phyloP scores from a whole-genome alignment of 2,329 filamentous ascomycete genomes.

The Allantophomopsis cytisporea region DNA sequence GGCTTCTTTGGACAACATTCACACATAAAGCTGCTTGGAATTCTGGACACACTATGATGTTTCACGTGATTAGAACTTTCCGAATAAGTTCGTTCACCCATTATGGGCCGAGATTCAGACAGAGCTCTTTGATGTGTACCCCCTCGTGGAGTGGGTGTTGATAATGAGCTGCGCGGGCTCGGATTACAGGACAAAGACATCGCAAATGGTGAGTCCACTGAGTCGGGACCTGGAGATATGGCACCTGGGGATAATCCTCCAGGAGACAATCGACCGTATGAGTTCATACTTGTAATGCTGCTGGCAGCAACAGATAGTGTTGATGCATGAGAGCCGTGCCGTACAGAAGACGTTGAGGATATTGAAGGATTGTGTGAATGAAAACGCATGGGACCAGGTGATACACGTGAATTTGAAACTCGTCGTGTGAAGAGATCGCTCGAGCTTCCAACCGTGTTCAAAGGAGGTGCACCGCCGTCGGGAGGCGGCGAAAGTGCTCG shows the following conservation, averaged over 20 bases:
- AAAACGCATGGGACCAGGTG: constrained; percentile 37
- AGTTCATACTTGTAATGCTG: constrained; percentile 45
- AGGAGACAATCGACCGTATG: constrained; percentile 29
- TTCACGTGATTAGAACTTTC: constrained; percentile 21
- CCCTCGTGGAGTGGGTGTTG: constrained; percentile 6
- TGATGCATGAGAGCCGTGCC: constrained; percentile 49
- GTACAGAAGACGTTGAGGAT: constrained; percentile 50
- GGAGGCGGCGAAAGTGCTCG: constrained; percentile 47
- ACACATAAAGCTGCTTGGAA: constrained; percentile 57
- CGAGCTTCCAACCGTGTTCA: constrained; percentile 17
- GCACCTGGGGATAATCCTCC: constrained; percentile 46
- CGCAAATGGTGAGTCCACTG: constrained; percentile 37
- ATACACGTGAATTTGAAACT: constrained; percentile 37
- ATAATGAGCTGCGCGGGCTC: constrained; percentile 21
- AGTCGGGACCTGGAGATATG: constrained; percentile 28
- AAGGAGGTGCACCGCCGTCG: constrained; percentile 25
- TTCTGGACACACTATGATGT: constrained; percentile 32
- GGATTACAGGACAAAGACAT: constrained; percentile 27
- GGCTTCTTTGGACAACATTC: constrained; percentile 96
- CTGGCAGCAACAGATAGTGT: constrained; percentile 44
- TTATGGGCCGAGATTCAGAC: constrained; percentile 23
- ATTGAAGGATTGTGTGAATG: constrained; percentile 44
- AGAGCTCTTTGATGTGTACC: constrained; percentile 18
- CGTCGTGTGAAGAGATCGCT: constrained; percentile 19
- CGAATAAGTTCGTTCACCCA: constrained; percentile 31